Percentiles rank a stretch among this genome's conserved stretches.
Evolutionary conservation across 345 rosid species (phyloP).

Genomic region (Nephelium lappaceum): DNA sequence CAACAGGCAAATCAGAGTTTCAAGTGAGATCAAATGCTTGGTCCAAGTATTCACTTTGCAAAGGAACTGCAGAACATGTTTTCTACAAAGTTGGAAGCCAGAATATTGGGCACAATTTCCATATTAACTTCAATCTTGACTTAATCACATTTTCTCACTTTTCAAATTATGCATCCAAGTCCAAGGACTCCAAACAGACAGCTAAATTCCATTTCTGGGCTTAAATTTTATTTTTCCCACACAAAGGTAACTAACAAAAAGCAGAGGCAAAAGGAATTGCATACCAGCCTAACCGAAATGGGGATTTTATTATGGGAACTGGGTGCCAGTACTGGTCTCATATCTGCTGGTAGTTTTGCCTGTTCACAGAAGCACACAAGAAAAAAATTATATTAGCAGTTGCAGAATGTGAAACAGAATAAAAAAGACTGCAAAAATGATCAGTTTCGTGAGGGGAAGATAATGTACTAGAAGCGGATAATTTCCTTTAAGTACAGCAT

Average conservation of each 20-base stretch:
- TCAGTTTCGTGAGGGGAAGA: neutral
- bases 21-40: neutral
- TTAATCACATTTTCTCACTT: neutral
- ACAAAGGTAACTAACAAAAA: neutral
- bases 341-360: conserved; percentile 89
- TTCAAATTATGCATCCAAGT: neutral
- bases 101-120: neutral
- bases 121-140: neutral
- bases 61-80: neutral
- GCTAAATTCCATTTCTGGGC: neutral
- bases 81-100: neutral
- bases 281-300: conserved; percentile 86
- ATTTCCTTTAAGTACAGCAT: conserved; percentile 66
- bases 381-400: conserved; percentile 20
- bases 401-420: conserved; percentile 14
- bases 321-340: conserved; percentile 76
- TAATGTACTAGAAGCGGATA: conserved; percentile 81
- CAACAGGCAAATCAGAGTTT: neutral
- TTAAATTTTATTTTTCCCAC: neutral
- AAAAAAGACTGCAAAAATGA: conserved; percentile 1
- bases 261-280: conserved; percentile 18
- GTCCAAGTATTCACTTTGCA: neutral
- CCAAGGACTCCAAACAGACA: neutral
- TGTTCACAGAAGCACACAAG: conserved; percentile 41
- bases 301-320: conserved; percentile 84